Evolutionary conservation across 805 yeast species (phyloP), one percentile per base, ranked within the genome.

Genomic region (Barnettozyma salicaria): DNA sequence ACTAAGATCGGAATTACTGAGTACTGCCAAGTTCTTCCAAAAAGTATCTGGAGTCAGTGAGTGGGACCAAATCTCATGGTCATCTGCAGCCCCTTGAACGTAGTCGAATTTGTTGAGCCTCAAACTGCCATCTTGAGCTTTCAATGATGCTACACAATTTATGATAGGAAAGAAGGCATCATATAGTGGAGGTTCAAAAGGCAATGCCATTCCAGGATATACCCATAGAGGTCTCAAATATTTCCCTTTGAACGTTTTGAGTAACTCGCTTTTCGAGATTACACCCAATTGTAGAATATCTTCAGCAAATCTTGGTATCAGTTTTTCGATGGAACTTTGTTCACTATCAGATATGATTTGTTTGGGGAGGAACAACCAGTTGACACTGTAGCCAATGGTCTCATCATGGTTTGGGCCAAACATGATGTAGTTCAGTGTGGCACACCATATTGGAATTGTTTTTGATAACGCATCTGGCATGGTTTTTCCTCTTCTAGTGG

Each of bases 51-150:
- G 76, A 1, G 66, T 69, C 21, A 86, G 56, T 0, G 67, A 61
- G 5, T 70, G 64, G 0, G 80, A 72, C 97, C 96, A 88, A 9
- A 80, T 63, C 50, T 88, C 97, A 55, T 88, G 95, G 50, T 89
- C 96, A 57, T 88, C 97, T 0, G 92, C 96, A 0, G 96, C 92
- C 1, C 97, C 97, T 58, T 87, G 96, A 1, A 87, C 83, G 52
- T 88, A 88, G 0, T 68, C 59, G 45, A 61, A 79, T 0, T 77
- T 80, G 16, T 56, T 41, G 32, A 68, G 48, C 32, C 61, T 60
- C 34, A 63, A 68, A 6, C 62, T 59, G 7, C 84, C 86, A 55
- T 78, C 85, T 45, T 75, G 80, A 14, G 70, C 73, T 52, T 65
- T 67, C 39, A 67, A 64, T 29, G 89, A 80, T 0, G 83, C 80